Base-by-base conservation (phyloP, 768 basidiomycete species). In the Kwoniella newhampshirensis region DNA sequence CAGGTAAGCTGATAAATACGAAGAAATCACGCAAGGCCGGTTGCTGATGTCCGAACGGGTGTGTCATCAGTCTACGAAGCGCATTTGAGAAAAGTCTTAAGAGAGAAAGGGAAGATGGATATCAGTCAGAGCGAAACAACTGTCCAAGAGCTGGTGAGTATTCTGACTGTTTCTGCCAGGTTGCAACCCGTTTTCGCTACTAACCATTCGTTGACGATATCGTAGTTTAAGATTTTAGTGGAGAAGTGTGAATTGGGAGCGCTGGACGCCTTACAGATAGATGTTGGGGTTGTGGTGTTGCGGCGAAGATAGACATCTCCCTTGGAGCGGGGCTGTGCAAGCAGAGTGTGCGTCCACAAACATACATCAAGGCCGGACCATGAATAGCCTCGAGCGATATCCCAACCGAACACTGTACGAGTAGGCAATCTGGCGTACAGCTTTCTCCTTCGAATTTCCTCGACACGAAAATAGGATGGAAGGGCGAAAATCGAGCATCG, bases 161-260 rank as follows among this genome's bases (percentile, higher is more conserved):
- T 3, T 18, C 50, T 52, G 44, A 59, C 28, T 18, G 4, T 4
- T 26, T 9, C 20, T 20, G 25, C n/a, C n/a, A n/a, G n/a, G n/a
- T n/a, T n/a, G n/a, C n/a, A n/a, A n/a, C n/a, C n/a, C n/a, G n/a
- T n/a, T n/a, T n/a, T n/a, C n/a, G n/a, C n/a, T n/a, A n/a, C n/a
- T n/a, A n/a, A n/a, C n/a, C n/a, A n/a, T n/a, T n/a, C n/a, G n/a
- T 21, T 12, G 17, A 3, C 30, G 17, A 41, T 1, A 2, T 39
- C n/a, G 21, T 48, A 69, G 67, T 69, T 66, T 50, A 55, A 53
- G 17, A 54, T 60, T 18, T 54, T 69, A 3, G 47, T 63, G 3
- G 63, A 63, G 28, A 69, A 69, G 45, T 69, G 67, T 47, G 67
- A 69, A 30, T 36, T 58, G 11, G 67, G 67, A 25, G 62, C 54